These are phyloP conservation scores for Lodderomyces margitis DNA, from an alignment of 1,139 yeast genomes.

Conservation along the genomic window DNA sequence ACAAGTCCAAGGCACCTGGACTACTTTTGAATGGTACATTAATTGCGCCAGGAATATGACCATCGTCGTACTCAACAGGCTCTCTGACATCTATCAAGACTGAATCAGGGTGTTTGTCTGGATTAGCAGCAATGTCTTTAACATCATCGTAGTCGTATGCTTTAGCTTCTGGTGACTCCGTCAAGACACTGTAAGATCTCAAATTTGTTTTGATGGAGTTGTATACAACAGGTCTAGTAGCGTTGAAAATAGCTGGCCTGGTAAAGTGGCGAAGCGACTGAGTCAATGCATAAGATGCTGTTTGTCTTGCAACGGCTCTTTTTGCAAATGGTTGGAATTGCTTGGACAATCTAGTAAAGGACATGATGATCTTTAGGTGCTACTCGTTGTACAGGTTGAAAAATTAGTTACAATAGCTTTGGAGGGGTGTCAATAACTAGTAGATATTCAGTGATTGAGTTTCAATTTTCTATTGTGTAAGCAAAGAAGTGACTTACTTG, in stretches of 20 bases:
- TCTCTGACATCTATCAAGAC: constrained; percentile 88
- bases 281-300: not conserved
- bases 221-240: constrained; percentile 1
- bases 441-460: too few species aligned
- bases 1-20: constrained; percentile 89
- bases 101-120: constrained; percentile 36
- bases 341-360: not conserved
- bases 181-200: constrained; percentile 29
- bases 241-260: constrained; percentile 3
- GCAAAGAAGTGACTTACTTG: not conserved
- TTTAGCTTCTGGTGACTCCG: constrained; percentile 46
- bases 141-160: constrained; percentile 56
- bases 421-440: too few species aligned
- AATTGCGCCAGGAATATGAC: constrained; percentile 77
- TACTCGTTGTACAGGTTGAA: too few species aligned
- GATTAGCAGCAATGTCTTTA: constrained; percentile 44
- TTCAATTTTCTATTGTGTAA: too few species aligned
- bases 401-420: too few species aligned
- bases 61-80: constrained; percentile 72
- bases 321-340: constrained; percentile 1
- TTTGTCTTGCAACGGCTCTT: not conserved
- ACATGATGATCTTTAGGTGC: not conserved
- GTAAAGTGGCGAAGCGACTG: constrained; percentile 1
- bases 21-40: constrained; percentile 88
- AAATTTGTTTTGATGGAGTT: constrained; percentile 4